Base-by-base conservation (phyloP, 2,329 filamentous ascomycete species). In the Fusarium euwallaceae region DNA sequence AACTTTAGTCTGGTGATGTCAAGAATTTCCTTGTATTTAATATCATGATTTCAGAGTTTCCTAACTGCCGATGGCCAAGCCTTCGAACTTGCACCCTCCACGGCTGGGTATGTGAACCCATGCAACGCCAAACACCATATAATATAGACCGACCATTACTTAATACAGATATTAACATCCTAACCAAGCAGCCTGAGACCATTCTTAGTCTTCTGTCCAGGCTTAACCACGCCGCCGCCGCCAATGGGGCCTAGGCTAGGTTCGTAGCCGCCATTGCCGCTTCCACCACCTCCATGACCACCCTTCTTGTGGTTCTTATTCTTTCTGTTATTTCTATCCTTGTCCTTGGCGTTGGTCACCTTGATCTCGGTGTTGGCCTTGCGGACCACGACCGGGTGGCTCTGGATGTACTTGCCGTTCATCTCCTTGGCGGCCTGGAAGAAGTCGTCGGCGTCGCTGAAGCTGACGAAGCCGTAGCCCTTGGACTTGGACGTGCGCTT, bases 401-500 rank as follows among this genome's bases (percentile, higher is more conserved):
- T 98, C 79, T 97, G 96, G 81, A 99, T 98, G 84, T 99, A 99
- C 86, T 99, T 98, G 78, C 95, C 95, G 80, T 98, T 94, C 97
- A 98, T 98, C 86, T 98, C 96, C 85, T 97, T 95, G 79, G 95
- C 96, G 2, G 97, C 96, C 79, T 94, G 91, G 87, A 99, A 98
- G 82, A 97, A 98, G 80, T 98, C 95, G 82, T 99, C 97, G 34
- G 95, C 94, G 81, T 98, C 94, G 78, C 92, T 93, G 85, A 99
- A 98, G 83, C 94, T 97, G 66, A 99, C 95, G 80, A 99, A 99
- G 4, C 97, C 97, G 81, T 94, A 99, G 0, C 96, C 97, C 82
- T 97, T 97, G 80, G 94, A 97, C 86, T 99, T 99, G 66, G 94
- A 97, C 1, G 96, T 98, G 69, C 95, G 92, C 87, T 98, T 98